A percentile compares a stretch with the other conserved stretches of the same genome.
These are phyloP conservation scores for Ceratonia siliqua DNA, from an alignment of 306 rosid species.

Conservation along the genomic window DNA sequence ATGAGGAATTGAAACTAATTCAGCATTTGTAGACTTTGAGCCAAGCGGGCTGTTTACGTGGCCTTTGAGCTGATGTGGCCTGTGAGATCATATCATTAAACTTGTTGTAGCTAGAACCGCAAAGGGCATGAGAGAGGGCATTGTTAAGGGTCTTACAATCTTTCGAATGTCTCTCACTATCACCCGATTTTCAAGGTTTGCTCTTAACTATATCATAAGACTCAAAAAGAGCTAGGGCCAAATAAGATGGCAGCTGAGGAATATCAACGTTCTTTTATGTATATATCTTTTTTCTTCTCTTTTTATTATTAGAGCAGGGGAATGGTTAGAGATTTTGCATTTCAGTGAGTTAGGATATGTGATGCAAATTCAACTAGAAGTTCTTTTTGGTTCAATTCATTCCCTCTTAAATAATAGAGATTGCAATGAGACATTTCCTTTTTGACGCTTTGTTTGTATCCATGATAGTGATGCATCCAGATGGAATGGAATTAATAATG, in stretches of 20 bases:
- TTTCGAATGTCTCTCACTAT: conserved; percentile 62
- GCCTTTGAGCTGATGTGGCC: too few species aligned
- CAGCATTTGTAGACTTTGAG: too few species aligned
- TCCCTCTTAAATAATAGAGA: neutral
- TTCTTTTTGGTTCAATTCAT: neutral
- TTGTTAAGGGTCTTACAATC: conserved; percentile 70
- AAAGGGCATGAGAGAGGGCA: conserved; percentile 59
- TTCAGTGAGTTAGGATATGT: neutral
- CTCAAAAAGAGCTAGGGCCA: conserved; percentile 44
- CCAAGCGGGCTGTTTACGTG: too few species aligned
- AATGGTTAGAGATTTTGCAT: neutral
- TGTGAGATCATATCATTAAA: too few species aligned
- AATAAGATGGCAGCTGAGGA: conserved; percentile 24
- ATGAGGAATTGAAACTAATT: too few species aligned
- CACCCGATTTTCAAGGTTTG: conserved; percentile 54
- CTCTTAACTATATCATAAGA: conserved; percentile 45
- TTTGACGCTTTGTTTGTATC: neutral
- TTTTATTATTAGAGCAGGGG: neutral
- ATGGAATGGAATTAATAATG: neutral
- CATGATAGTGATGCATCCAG: neutral
- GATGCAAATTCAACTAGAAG: neutral
- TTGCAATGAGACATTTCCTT: conserved; percentile 1
- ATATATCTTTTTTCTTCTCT: neutral
- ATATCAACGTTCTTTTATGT: conserved; percentile 21
- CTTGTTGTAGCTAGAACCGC: conserved; percentile 61